phyloP scores from a whole-genome alignment of 2,329 filamentous ascomycete species.

The Colletotrichum phormii region DNA sequence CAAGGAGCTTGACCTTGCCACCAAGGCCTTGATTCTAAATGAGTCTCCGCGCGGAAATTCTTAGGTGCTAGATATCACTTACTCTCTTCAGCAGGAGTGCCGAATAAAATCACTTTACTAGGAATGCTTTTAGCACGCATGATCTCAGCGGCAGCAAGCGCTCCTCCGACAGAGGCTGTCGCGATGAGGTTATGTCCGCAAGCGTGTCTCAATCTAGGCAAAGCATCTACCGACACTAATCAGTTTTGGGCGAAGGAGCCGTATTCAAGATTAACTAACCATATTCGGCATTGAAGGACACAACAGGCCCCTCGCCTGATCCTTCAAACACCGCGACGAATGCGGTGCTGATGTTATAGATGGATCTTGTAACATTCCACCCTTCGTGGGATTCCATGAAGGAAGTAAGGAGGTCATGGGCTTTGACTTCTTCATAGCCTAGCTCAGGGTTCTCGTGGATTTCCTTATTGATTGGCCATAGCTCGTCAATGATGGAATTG shows the following conservation, averaged over 20 bases:
- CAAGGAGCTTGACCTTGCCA: constrained; percentile 58
- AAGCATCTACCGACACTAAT: constrained; percentile 45
- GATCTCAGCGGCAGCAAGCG: constrained; percentile 58
- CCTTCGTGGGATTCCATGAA: constrained; percentile 49
- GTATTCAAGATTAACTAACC: constrained; percentile 34
- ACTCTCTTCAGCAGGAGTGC: constrained; percentile 63
- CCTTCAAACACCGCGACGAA: constrained; percentile 56
- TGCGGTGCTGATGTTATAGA: constrained; percentile 55
- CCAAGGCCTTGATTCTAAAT: constrained; percentile 50
- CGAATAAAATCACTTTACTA: constrained; percentile 59
- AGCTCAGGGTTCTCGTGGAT: constrained; percentile 59
- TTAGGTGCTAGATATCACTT: neutral
- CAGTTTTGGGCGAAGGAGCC: neutral
- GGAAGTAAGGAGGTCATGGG: constrained; percentile 53
- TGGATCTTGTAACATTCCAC: constrained; percentile 54
- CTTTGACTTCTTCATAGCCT: constrained; percentile 54
- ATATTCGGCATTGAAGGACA: constrained; percentile 56
- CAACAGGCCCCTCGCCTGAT: constrained; percentile 48
- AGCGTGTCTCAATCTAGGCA: constrained; percentile 50
- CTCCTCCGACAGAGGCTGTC: constrained; percentile 57
- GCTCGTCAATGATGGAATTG: constrained; percentile 33
- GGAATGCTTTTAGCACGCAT: constrained; percentile 54
- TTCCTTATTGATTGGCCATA: constrained; percentile 53
- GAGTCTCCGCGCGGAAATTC: neutral
- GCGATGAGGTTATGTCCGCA: constrained; percentile 57